phyloP scores from a whole-genome alignment of 495 filamentous ascomycete species.

The Aspergillus cavernicola region DNA sequence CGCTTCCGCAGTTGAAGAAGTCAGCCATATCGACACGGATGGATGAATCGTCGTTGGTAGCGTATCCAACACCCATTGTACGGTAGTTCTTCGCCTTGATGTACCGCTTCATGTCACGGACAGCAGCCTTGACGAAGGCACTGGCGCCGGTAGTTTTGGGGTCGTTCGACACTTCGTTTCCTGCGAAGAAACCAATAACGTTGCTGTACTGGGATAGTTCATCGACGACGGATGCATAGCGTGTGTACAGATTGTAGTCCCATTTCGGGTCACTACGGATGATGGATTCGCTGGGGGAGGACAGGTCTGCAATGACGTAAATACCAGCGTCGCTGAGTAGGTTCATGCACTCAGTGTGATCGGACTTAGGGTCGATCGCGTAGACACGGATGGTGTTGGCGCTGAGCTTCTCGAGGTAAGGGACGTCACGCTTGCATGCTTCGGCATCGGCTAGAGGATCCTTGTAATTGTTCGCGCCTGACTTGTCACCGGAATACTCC shows the following conservation, averaged over 20 bases:
- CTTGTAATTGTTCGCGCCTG: constrained; percentile 39
- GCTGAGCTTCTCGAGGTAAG: constrained; percentile 64
- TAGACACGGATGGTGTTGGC: constrained; percentile 93
- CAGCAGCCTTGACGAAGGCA: constrained; percentile 91
- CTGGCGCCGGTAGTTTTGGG: constrained; percentile 75
- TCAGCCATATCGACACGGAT: constrained; percentile 74
- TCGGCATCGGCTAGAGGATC: constrained; percentile 68
- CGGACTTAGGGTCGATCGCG: constrained; percentile 71
- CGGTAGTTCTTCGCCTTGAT: constrained; percentile 74
- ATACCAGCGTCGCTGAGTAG: constrained; percentile 78
- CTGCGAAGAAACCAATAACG: constrained; percentile 89
- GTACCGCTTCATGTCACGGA: constrained; percentile 88
- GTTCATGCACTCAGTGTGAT: constrained; percentile 80
- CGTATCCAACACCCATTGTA: constrained; percentile 83
- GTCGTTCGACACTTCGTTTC: constrained; percentile 89
- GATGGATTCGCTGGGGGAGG: constrained; percentile 77
- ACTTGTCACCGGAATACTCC: constrained; percentile 40
- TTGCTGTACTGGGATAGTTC: constrained; percentile 73
- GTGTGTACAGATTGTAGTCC: constrained; percentile 67
- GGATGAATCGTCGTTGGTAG: constrained; percentile 78
- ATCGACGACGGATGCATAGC: constrained; percentile 80
- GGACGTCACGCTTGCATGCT: constrained; percentile 74
- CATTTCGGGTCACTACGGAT: constrained; percentile 72
- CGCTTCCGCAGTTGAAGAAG: constrained; percentile 84
- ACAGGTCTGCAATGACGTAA: constrained; percentile 87